Evolutionary conservation across 164 flowering plant species (phyloP), one percentile per base, ranked within the genome.

Genomic region (Stephania cephalantha): DNA sequence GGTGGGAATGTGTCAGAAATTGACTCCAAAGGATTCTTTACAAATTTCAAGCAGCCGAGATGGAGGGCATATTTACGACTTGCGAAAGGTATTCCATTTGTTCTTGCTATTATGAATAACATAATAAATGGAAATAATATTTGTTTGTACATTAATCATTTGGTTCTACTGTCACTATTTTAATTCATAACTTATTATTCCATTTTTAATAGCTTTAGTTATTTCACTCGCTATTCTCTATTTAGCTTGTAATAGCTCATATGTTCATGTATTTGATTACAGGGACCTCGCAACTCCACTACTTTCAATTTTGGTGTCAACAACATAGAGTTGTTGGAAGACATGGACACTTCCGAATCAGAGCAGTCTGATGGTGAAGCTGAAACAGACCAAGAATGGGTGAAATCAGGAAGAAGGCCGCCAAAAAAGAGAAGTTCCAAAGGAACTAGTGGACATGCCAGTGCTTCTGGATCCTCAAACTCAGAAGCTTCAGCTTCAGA

Each of bases 261-360:
- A 20, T 72, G 3, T 58, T 31, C 17, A 66, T 4, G 77, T 2
- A 18, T 66, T 78, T 70, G 73, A 7, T 46, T 6, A 68, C 87
- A 81, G 99, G 93, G 83, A 10, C 72, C 81, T 1, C 87, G 97
- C 13, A 84, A 48, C 74, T 89, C 97, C 13, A 70, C 76, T 0
- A 66, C 81, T 2, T 74, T 78, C 46, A 81, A 73, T 64, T 68
- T 58, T 53, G 68, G 77, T 65, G 78, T 75, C 50, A 71, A 69
- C 31, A 75, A 63, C 13, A 44, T 50, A 7, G 82, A 83, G 65
- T 68, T 86, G 8, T 53, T 87, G 55, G 97, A 90, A 75, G 99
- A 94, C 81, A 95, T 95, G 99, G 98, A 93, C 74, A 90, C 84
- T 45, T 90, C 99, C 71, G 95, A 90, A 10, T 88, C 97, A 0